Evolutionary conservation across 192 early-diverging fungal genomes (phyloP).

Genomic region (Entomortierella beljakovae): DNA sequence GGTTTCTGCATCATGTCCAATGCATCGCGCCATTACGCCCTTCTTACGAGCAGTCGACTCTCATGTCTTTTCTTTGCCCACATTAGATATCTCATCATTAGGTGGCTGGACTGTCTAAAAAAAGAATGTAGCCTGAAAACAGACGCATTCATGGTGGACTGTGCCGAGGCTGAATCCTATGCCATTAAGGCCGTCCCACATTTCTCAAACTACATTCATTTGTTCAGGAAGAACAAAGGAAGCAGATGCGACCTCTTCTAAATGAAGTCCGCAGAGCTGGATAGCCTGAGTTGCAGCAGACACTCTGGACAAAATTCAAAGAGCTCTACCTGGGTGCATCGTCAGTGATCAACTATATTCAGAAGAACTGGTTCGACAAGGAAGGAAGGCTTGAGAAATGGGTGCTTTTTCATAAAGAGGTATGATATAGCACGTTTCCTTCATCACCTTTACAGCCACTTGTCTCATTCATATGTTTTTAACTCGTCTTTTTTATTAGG

Average conservation of each 20-base stretch:
- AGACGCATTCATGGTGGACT: slow-evolving; percentile 9
- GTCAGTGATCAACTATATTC: slow-evolving; percentile 23
- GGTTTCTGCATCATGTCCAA: background rate
- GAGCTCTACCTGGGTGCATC: slow-evolving; percentile 13
- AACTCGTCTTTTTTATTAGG: background rate
- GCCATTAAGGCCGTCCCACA: background rate
- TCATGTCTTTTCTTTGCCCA: no score
- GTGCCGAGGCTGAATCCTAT: slow-evolving; percentile 8
- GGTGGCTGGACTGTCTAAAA: slow-evolving; percentile 1
- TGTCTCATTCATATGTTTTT: slow-evolving; percentile 3
- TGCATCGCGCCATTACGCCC: no score
- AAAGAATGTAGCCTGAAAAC: background rate
- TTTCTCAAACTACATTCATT: slow-evolving; percentile 7
- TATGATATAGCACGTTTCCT: background rate
- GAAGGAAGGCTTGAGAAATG: slow-evolving; percentile 7
- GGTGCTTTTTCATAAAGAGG: slow-evolving; percentile 9
- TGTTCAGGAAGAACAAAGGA: slow-evolving; percentile 10
- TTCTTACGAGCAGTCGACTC: no score
- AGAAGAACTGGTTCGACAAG: slow-evolving; percentile 21
- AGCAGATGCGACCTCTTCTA: slow-evolving; percentile 16
- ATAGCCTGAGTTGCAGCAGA: slow-evolving; percentile 11
- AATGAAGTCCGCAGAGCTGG: slow-evolving; percentile 14
- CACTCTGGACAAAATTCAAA: slow-evolving; percentile 20
- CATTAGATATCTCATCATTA: background rate
- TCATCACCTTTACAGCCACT: background rate